These are phyloP conservation scores for Aspergillus udagawae DNA, from an alignment of 2,329 filamentous ascomycete species.

Conservation along the genomic window DNA sequence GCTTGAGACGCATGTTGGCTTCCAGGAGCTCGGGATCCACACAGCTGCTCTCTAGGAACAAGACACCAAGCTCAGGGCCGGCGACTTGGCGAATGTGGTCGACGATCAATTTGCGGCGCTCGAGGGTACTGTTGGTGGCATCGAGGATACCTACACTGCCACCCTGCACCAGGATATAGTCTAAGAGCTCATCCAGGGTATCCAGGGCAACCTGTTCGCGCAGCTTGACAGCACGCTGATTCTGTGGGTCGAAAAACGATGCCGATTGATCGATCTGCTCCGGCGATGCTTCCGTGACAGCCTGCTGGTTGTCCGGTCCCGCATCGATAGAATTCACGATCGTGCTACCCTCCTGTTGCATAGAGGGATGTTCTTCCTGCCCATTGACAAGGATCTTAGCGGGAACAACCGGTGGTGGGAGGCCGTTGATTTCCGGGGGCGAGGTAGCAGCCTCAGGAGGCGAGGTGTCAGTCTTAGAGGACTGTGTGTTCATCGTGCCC, in stretches of 20 bases:
- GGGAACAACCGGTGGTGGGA: constrained; percentile 40
- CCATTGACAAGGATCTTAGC: constrained; percentile 59
- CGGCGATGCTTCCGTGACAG: constrained; percentile 28
- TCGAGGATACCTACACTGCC: constrained; percentile 94
- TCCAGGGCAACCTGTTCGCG: constrained; percentile 90
- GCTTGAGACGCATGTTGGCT: constrained; percentile 94
- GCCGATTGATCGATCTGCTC: constrained; percentile 80
- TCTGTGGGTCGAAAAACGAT: constrained; percentile 88
- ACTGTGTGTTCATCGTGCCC: constrained; percentile 21
- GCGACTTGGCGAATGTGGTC: constrained; percentile 77
- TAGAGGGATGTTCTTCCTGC: constrained; percentile 36
- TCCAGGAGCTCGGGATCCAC: constrained; percentile 79
- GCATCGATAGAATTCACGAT: constrained; percentile 24
- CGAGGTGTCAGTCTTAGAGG: constrained; percentile 18
- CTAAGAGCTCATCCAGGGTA: constrained; percentile 84
- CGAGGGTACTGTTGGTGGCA: constrained; percentile 92
- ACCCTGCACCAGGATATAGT: constrained; percentile 77
- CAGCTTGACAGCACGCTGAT: constrained; percentile 73
- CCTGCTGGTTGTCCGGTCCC: constrained; percentile 16
- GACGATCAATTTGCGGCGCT: constrained; percentile 78
- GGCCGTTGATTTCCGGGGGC: constrained; percentile 25
- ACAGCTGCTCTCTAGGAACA: constrained; percentile 95
- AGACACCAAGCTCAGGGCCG: constrained; percentile 77
- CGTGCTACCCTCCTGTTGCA: constrained; percentile 17
- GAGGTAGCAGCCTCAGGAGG: constrained; percentile 12